Percentiles rank a stretch among this genome's conserved stretches.
Evolutionary conservation across 768 basidiomycete genomes (phyloP).

Genomic region (Gymnopilus junonius): DNA sequence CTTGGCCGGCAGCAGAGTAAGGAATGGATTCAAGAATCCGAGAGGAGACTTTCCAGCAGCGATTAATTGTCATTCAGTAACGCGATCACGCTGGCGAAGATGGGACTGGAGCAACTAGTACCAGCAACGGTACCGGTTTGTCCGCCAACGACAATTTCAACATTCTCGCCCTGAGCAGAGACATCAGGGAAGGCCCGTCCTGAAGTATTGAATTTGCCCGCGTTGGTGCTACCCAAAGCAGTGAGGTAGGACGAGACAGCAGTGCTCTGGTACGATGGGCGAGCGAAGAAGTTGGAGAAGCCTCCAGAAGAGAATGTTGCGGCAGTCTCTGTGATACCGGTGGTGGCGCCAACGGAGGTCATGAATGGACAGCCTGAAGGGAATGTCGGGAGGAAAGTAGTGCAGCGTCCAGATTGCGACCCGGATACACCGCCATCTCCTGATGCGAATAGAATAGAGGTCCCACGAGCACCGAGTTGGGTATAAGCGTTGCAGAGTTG

Average conservation of each 20-base stretch:
- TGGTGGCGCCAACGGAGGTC: slow-evolving; percentile 54
- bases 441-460: slow-evolving; percentile 60
- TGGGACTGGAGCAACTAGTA: slow-evolving; percentile 53
- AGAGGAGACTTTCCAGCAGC: slow-evolving; percentile 42
- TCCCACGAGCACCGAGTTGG: slow-evolving; percentile 62
- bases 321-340: slow-evolving; percentile 44
- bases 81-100: slow-evolving; percentile 51
- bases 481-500: slow-evolving; percentile 47
- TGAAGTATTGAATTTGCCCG: slow-evolving; percentile 48
- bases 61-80: slow-evolving; percentile 57
- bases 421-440: slow-evolving; percentile 60
- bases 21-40: slow-evolving; percentile 51
- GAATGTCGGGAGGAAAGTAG: slow-evolving; percentile 25
- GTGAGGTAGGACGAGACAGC: slow-evolving; percentile 44
- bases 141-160: slow-evolving; percentile 36
- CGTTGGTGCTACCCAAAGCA: slow-evolving; percentile 44
- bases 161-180: slow-evolving; percentile 48
- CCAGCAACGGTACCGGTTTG: slow-evolving; percentile 43
- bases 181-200: slow-evolving; percentile 56
- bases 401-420: slow-evolving; percentile 29
- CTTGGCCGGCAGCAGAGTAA: slow-evolving; percentile 31
- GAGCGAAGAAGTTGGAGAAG: slow-evolving; percentile 47
- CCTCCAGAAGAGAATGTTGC: slow-evolving; percentile 53
- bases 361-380: slow-evolving; percentile 49
- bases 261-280: slow-evolving; percentile 39